Percentiles rank a stretch among this genome's conserved stretches.
These are phyloP conservation scores for Gynochthodes officinalis DNA, from an alignment of 257 asterid species.

Conservation along the genomic window DNA sequence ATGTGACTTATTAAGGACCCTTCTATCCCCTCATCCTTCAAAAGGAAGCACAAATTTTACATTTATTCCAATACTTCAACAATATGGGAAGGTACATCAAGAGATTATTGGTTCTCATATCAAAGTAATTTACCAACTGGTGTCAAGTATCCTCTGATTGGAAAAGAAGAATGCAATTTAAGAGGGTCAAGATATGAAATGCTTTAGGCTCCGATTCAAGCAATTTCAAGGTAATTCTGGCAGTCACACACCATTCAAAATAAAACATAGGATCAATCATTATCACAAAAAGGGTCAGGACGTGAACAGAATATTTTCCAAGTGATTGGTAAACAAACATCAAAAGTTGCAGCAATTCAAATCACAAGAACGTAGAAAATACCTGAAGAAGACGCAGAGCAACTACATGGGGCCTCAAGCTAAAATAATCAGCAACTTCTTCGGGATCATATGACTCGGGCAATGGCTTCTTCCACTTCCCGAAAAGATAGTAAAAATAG, in stretches of 20 bases:
- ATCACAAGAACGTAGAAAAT: conserved; percentile 15
- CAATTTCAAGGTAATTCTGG: not conserved
- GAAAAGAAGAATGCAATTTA: not conserved
- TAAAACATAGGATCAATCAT: not conserved
- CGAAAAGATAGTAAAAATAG: conserved; percentile 58
- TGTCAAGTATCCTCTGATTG: not conserved
- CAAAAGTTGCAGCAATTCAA: conserved; percentile 4
- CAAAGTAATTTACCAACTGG: not conserved
- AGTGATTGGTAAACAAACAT: not conserved
- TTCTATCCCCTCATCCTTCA: not conserved
- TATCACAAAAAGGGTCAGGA: not conserved
- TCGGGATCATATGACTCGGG: conserved; percentile 81
- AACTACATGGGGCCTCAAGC: conserved; percentile 86
- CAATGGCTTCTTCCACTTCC: conserved; percentile 89
- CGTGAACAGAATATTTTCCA: not conserved
- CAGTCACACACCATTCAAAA: not conserved
- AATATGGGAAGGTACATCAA: not conserved
- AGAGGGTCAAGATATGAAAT: not conserved
- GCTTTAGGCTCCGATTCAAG: not conserved
- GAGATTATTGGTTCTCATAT: not conserved
- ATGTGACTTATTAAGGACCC: not conserved
- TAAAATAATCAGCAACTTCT: conserved; percentile 64
- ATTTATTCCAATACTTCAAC: not conserved
- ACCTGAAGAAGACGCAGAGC: conserved; percentile 89
- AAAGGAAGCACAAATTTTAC: not conserved